These are phyloP conservation scores for Laburnicola sp. DNA, from an alignment of 2,329 filamentous ascomycete species.

Conservation along the genomic window DNA sequence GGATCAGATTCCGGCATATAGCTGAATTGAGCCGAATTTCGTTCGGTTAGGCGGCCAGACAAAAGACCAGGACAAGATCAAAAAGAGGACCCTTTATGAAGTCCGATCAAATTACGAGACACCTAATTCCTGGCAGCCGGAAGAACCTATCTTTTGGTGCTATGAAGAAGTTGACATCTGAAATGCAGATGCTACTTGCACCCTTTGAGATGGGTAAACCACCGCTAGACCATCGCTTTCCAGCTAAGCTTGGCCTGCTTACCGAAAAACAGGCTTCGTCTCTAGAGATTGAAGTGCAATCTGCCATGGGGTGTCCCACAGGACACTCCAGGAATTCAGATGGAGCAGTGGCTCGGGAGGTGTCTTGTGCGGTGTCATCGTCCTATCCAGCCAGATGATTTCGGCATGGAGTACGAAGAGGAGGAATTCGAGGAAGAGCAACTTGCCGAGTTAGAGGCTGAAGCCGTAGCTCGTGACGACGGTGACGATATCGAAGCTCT, in stretches of 20 bases:
- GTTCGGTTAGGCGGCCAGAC: conserved; percentile 71
- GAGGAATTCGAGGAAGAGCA: conserved; percentile 65
- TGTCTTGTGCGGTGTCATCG: conserved; percentile 52
- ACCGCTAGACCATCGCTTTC: conserved; percentile 40
- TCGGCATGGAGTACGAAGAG: conserved; percentile 61
- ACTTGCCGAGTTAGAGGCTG: conserved; percentile 63
- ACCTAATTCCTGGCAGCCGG: no score
- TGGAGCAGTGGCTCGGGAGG: conserved; percentile 63
- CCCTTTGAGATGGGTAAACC: conserved; percentile 28
- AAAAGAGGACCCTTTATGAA: conserved; percentile 64
- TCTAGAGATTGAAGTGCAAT: conserved; percentile 55
- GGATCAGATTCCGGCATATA: conserved; percentile 72
- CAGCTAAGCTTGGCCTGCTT: conserved; percentile 62
- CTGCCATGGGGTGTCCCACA: conserved; percentile 46
- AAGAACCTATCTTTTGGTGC: conserved; percentile 45
- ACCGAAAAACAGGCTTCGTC: conserved; percentile 65
- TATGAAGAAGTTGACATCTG: conserved; percentile 43
- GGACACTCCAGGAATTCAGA: conserved; percentile 35
- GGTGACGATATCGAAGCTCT: conserved; percentile 55
- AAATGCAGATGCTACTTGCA: conserved; percentile 29
- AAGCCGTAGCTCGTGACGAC: conserved; percentile 57
- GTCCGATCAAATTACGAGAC: no score
- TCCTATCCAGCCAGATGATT: conserved; percentile 52
- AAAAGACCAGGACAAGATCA: conserved; percentile 64
- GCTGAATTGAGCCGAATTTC: conserved; percentile 63